Evolutionary conservation across 208 protist genomes (phyloP).

Genomic region (Herpetomonas samuelpessoai): DNA sequence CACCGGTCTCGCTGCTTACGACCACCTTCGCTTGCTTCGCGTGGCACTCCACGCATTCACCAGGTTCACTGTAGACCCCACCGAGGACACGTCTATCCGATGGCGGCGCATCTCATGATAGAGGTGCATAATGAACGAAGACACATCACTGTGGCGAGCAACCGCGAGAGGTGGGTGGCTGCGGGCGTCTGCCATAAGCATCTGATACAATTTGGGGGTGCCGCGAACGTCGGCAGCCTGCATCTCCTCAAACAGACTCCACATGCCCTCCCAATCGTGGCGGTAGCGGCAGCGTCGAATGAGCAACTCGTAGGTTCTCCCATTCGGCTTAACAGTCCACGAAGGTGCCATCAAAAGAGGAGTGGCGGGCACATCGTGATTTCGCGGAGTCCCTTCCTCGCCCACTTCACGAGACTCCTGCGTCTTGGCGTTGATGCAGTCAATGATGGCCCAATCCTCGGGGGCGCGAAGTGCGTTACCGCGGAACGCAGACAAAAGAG

Average conservation of each 20-base stretch:
- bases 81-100: conserved; percentile 48
- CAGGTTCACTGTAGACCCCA: conserved; percentile 48
- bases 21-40: conserved; percentile 23
- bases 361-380: too few species aligned
- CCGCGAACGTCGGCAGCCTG: conserved; percentile 26
- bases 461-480: conserved; percentile 32
- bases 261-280: conserved; percentile 70
- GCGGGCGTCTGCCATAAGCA: conserved; percentile 41
- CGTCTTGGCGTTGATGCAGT: background rate
- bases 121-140: conserved; percentile 44
- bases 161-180: conserved; percentile 34
- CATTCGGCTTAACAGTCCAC: conserved; percentile 55
- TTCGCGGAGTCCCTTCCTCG: background rate
- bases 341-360: conserved; percentile 24
- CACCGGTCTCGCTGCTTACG: background rate
- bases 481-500: conserved; percentile 47
- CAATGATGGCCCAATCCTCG: background rate
- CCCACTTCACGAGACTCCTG: background rate
- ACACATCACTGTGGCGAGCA: conserved; percentile 14
- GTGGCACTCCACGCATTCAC: conserved; percentile 77
- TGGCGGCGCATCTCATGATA: conserved; percentile 56
- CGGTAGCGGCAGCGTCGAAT: conserved; percentile 50
- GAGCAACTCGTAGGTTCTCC: conserved; percentile 74
- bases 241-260: conserved; percentile 76
- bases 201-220: conserved; percentile 55